These are phyloP conservation scores for Adansonia madagascariensis DNA, from an alignment of 441 rosid species.

Conservation along the genomic window DNA sequence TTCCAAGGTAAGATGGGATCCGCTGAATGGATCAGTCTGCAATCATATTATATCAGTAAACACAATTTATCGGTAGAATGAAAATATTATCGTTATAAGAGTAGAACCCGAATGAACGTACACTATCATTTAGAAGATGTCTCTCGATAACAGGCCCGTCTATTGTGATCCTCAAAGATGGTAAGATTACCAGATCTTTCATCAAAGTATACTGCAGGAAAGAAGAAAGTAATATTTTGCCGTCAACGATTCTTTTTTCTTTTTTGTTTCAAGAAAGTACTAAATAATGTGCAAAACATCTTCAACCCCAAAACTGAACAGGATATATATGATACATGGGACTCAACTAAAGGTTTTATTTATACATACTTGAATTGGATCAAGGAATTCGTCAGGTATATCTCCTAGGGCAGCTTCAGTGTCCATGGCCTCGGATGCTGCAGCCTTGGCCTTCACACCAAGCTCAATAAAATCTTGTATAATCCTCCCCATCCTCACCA, in stretches of 20 bases:
- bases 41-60: constrained; percentile 21
- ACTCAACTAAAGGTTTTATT: too few relatives aligned
- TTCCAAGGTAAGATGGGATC: constrained; percentile 84
- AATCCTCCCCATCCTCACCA: constrained; percentile 71
- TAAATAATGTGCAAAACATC: constrained; percentile 12
- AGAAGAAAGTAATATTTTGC: constrained; percentile 2
- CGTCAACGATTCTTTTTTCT: neutral
- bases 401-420: constrained; percentile 95
- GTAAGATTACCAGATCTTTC: constrained; percentile 99
- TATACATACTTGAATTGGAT: constrained; percentile 75
- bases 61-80: neutral
- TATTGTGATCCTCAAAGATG: constrained; percentile 83
- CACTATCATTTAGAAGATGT: constrained; percentile 96
- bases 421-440: constrained; percentile 96
- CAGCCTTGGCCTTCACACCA: constrained; percentile 80
- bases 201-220: constrained; percentile 79
- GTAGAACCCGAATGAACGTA: constrained; percentile 30
- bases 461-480: constrained; percentile 76
- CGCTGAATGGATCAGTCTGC: constrained; percentile 95
- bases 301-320: neutral
- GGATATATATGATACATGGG: neutral
- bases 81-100: neutral
- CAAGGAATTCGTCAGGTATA: constrained; percentile 95
- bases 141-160: constrained; percentile 89
- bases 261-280: neutral